Evolutionary conservation across 768 basidiomycete genomes (phyloP).

Genomic region (Kwoniella bestiolae): DNA sequence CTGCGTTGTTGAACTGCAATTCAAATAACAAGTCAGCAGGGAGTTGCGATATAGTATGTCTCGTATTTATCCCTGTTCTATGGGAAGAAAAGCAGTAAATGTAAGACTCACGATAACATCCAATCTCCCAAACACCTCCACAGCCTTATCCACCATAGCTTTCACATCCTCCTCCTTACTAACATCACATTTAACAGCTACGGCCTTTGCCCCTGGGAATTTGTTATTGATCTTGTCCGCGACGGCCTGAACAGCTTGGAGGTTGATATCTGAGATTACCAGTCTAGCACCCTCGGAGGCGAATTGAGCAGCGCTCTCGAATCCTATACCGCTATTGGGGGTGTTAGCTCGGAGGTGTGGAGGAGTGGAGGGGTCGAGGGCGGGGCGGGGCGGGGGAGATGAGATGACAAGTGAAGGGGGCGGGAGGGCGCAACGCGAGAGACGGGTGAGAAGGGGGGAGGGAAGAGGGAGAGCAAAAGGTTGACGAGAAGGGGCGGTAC

Average conservation of each 20-base stretch:
- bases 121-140: slow-evolving; percentile 85
- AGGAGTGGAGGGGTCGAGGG: slow-evolving; percentile 4
- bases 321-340: slow-evolving; percentile 80
- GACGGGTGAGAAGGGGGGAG: too few species aligned
- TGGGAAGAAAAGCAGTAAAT: neutral
- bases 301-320: slow-evolving; percentile 93
- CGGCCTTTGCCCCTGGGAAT: slow-evolving; percentile 63
- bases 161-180: slow-evolving; percentile 85
- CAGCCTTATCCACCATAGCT: slow-evolving; percentile 75
- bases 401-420: too few species aligned
- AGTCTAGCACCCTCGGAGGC: slow-evolving; percentile 93
- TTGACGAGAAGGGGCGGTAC: too few species aligned
- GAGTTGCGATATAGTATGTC: too few species aligned
- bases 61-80: too few species aligned
- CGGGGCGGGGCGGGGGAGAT: neutral
- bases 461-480: too few species aligned
- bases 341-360: neutral
- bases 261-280: slow-evolving; percentile 84
- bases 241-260: slow-evolving; percentile 71
- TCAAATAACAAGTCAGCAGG: neutral
- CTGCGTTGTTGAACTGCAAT: slow-evolving; percentile 90
- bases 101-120: slow-evolving; percentile 79
- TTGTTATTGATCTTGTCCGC: slow-evolving; percentile 68
- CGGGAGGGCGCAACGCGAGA: too few species aligned
- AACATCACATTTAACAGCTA: slow-evolving; percentile 81